These are phyloP conservation scores for Termitomyces sp. DNA, from an alignment of 768 basidiomycete species.

Conservation along the genomic window DNA sequence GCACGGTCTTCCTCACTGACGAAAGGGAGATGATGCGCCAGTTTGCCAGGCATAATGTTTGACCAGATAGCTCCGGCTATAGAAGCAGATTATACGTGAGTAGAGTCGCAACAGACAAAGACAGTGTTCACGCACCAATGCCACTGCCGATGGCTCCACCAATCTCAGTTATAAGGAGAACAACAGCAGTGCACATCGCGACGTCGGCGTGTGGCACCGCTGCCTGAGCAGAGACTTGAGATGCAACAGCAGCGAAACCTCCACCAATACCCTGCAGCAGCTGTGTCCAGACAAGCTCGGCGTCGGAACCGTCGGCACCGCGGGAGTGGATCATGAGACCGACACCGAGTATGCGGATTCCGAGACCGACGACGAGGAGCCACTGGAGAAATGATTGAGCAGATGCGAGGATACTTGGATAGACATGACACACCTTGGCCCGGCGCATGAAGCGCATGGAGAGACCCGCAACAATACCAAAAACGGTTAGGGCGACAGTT, in stretches of 20 bases:
- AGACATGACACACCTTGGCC: conserved; percentile 39
- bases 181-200: conserved; percentile 61
- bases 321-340: conserved; percentile 69
- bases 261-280: conserved; percentile 73
- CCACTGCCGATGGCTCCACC: conserved; percentile 65
- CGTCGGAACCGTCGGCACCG: conserved; percentile 49
- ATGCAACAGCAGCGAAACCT: conserved; percentile 55
- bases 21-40: conserved; percentile 50
- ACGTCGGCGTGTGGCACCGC: conserved; percentile 61
- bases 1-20: conserved; percentile 36
- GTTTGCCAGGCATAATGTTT: conserved; percentile 57
- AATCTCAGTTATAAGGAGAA: conserved; percentile 65
- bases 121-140: conserved; percentile 34
- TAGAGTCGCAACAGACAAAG: conserved; percentile 4
- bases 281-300: conserved; percentile 61
- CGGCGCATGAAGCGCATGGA: conserved; percentile 48
- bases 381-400: conserved; percentile 18
- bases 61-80: conserved; percentile 64
- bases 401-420: not conserved
- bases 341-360: conserved; percentile 57
- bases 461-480: conserved; percentile 56
- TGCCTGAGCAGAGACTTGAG: conserved; percentile 62
- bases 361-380: conserved; percentile 52
- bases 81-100: not conserved
- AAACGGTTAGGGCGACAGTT: conserved; percentile 55